Conservation (phyloP, 2,329 filamentous ascomycete genomes). For the Penicillium sp. region DNA sequence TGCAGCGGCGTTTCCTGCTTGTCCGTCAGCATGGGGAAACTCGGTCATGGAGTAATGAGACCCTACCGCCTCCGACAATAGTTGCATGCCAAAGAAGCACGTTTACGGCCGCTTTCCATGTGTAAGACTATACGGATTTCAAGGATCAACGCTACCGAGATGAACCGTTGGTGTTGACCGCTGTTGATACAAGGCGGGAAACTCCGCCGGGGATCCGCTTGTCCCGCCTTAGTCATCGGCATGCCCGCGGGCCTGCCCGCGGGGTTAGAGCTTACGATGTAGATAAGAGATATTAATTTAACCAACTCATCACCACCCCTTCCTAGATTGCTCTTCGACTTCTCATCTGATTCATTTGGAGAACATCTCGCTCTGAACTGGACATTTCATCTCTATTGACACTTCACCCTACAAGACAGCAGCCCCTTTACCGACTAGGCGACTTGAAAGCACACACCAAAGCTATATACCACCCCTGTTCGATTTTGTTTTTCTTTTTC, state of each 20-base stretch:
- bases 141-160: background rate
- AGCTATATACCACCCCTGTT: background rate
- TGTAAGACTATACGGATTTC: background rate
- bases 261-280: background rate
- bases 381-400: background rate
- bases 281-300: background rate
- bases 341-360: background rate
- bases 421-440: background rate
- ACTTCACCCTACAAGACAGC: background rate
- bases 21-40: background rate
- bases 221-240: conserved; percentile 5
- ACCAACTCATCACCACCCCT: background rate
- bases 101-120: conserved; percentile 4
- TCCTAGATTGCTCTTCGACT: too few species aligned
- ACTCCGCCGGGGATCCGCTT: background rate
- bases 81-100: conserved; percentile 6
- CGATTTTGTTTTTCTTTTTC: background rate
- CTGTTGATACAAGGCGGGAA: background rate
- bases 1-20: conserved; percentile 10
- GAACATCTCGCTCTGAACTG: background rate
- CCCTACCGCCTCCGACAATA: conserved; percentile 2
- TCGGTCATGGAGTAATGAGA: background rate
- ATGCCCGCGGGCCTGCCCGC: background rate
- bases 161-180: background rate
- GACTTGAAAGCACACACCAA: background rate